Base-by-base conservation (phyloP, 1,284 basidiomycete genomes). In the Ceratobasidium papillatum region DNA sequence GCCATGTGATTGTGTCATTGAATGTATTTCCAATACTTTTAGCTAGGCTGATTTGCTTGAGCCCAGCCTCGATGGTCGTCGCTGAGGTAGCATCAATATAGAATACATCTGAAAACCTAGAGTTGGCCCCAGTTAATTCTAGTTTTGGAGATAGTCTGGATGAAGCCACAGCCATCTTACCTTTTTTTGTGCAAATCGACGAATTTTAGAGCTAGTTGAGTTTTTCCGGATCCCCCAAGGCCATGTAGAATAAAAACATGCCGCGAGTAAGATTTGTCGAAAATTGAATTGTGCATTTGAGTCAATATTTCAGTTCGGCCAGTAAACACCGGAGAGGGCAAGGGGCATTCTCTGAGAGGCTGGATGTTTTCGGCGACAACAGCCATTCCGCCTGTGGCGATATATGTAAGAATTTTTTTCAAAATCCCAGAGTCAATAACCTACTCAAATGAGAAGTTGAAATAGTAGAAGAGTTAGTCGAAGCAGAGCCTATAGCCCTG, bases 211-310 rank as follows among this genome's bases (percentile, higher is more conserved):
- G 64, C 64, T 3, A 52, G 17, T 30, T 65, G 63, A 19, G 63
- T 65, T 19, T 65, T 65, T 7, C 47, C 63, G n/a, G 43, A 41
- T 11, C 64, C 64, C 12, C 64, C 64, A 9, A 66, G 49, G 7
- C 64, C 64, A 66, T 66, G 49, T n/a, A 66, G 47, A 9, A 69
- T 52, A 25, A 69, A 69, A 2, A 69, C 52, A 34, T 45, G 66
- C 22, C 25, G 51, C 14, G 12, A 32, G 3, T 19, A 5, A 2
- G 41, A 19, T 11, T 43, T 22, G 38, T 51, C 51, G 9, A 56
- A 22, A n/a, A 58, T 41, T 9, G 12, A 69, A 19, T 69, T 30
- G n/a, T 32, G 19, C 11, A 69, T 56, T 30, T 69, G 51, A 3
- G 36, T 12, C 4, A 69, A 27, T 25, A 34, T 52, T 25, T 17